Evolutionary conservation across 148 eudicot genomes (phyloP).

Genomic region (Amaranthus hypochondriacus): DNA sequence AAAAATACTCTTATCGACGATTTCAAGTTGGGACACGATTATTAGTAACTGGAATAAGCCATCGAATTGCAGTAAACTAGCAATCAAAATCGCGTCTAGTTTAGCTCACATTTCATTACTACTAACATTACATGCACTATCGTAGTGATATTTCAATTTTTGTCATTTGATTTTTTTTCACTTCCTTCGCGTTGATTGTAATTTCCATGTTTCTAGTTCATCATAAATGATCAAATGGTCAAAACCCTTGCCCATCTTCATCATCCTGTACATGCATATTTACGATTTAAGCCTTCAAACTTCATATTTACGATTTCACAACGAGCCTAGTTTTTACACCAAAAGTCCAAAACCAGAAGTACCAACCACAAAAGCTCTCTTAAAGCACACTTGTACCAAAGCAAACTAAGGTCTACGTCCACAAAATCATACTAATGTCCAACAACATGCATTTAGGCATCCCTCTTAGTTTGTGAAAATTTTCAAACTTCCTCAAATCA

Average conservation of each 20-base stretch:
- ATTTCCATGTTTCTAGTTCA: background rate
- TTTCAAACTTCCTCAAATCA: background rate
- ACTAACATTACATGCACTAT: background rate
- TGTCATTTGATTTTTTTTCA: background rate
- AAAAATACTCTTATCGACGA: background rate
- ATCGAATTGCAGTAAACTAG: background rate
- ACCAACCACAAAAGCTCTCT: background rate
- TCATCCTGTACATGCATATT: background rate
- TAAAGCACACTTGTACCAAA: slow-evolving; percentile 1
- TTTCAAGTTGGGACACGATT: background rate
- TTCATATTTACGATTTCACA: background rate
- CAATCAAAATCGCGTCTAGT: background rate
- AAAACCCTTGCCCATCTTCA: background rate
- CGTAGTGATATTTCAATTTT: background rate
- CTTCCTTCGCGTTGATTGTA: background rate
- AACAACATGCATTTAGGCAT: background rate
- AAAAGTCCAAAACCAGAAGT: background rate
- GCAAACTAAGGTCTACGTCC: slow-evolving; percentile 1
- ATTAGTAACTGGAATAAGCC: background rate
- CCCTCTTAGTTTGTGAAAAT: background rate
- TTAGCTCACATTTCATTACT: background rate
- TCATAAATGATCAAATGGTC: background rate
- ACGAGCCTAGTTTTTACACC: background rate
- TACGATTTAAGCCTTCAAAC: background rate
- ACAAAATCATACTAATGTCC: background rate